Conservation (phyloP, 306 rosid species). For the Pueraria montana region DNA sequence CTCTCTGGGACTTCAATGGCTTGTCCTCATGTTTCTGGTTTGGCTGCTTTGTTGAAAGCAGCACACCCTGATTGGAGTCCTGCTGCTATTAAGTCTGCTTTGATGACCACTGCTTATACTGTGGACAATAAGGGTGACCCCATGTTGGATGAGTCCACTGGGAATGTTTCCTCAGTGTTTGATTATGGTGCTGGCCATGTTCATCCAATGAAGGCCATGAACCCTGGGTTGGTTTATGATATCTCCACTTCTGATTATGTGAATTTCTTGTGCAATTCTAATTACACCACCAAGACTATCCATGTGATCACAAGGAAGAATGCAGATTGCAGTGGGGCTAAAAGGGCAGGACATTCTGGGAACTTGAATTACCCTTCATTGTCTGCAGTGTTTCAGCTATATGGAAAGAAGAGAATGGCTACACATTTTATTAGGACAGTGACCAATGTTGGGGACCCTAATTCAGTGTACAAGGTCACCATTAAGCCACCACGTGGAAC, state of each 20-base stretch:
- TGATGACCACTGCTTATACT: conserved; percentile 88
- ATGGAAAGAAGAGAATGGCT: conserved; percentile 77
- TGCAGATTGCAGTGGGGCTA: conserved; percentile 80
- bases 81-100: conserved; percentile 82
- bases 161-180: conserved; percentile 74
- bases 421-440: conserved; percentile 89
- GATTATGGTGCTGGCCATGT: conserved; percentile 93
- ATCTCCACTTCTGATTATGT: conserved; percentile 68
- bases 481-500: conserved; percentile 66
- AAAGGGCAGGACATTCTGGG: conserved; percentile 80
- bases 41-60: conserved; percentile 88
- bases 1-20: conserved; percentile 97
- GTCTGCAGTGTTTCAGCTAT: conserved; percentile 82
- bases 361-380: conserved; percentile 86
- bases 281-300: conserved; percentile 73
- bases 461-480: conserved; percentile 71
- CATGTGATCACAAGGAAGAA: conserved; percentile 69
- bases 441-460: conserved; percentile 83
- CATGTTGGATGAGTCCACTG: conserved; percentile 85
- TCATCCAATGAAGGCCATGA: conserved; percentile 85
- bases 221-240: conserved; percentile 86
- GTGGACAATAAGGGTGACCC: conserved; percentile 72
- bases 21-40: conserved; percentile 92
- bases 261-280: conserved; percentile 87
- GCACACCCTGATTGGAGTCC: conserved; percentile 96